Conservation (phyloP, 2,329 filamentous ascomycete genomes). For the Pyricularia sp. region DNA sequence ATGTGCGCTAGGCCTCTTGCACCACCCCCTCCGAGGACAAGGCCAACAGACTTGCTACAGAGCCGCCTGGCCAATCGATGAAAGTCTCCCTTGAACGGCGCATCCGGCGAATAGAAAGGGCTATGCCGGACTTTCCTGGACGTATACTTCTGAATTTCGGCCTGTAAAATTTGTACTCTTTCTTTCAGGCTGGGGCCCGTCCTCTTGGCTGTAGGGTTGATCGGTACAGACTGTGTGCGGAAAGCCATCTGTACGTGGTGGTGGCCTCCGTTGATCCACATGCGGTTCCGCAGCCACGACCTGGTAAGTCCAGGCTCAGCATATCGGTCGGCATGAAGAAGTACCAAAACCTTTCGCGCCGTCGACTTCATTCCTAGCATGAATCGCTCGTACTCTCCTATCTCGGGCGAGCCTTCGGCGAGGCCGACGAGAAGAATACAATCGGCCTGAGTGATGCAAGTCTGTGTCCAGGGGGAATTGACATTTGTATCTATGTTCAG, state of each 20-base stretch:
- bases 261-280: slow-evolving; percentile 97
- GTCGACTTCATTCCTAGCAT: slow-evolving; percentile 96
- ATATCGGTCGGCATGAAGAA: slow-evolving; percentile 83
- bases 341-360: slow-evolving; percentile 81
- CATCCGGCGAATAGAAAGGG: slow-evolving; percentile 82
- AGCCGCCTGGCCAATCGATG: slow-evolving; percentile 83
- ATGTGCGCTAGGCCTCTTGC: slow-evolving; percentile 88
- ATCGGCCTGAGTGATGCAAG: slow-evolving; percentile 93
- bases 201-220: slow-evolving; percentile 64
- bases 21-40: slow-evolving; percentile 89
- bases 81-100: slow-evolving; percentile 92
- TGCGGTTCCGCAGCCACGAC: slow-evolving; percentile 81
- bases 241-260: slow-evolving; percentile 97
- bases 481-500: slow-evolving; percentile 72
- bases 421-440: slow-evolving; percentile 89
- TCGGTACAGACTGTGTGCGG: slow-evolving; percentile 64
- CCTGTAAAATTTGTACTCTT: slow-evolving; percentile 86
- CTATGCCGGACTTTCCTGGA: slow-evolving; percentile 84
- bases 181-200: slow-evolving; percentile 84
- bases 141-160: slow-evolving; percentile 97
- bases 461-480: slow-evolving; percentile 96
- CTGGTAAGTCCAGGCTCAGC: slow-evolving; percentile 77
- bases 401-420: slow-evolving; percentile 79
- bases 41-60: slow-evolving; percentile 87
- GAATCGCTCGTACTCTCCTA: slow-evolving; percentile 95